Base-by-base conservation (phyloP, 1,284 basidiomycete genomes). In the Moesziomyces aphidis region DNA sequence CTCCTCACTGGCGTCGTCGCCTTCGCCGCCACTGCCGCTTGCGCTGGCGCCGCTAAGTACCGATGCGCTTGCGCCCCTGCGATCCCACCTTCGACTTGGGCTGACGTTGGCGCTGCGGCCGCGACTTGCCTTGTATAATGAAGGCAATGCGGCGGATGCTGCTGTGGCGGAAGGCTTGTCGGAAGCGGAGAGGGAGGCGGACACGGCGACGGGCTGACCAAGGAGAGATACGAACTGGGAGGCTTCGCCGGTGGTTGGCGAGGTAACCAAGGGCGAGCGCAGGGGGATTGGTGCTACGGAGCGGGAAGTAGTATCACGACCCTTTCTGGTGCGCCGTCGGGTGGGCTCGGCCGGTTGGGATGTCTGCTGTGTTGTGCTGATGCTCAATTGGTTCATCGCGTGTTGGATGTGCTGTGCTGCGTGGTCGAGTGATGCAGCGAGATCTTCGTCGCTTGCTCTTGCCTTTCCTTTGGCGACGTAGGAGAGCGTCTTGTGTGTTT, bases 101-200 rank as follows among this genome's bases (percentile, higher is more conserved):
- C 68, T 75, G 50, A 75, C 73, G 28, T 77, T 77, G 50, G 56
- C 50, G 44, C 73, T 77, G 21, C 76, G 70, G 15, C 76, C 76
- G 23, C 76, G 65, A 21, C 69, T 70, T 23, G 65, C 61, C 23
- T 77, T 70, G 61, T 77, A 75, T 8, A 74, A 50, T 2, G 73
- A 76, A 10, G 62, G 76, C 8, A 71, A 59, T 10, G 50, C 66
- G 24, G 64, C 73, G 22, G 57, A 61, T 28, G 56, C 56, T 28
- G 54, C 57, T 21, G 58, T 52, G 5, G 62, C 43, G 4, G 67
- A 62, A 19, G 50, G 22, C 43, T 58, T 69, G 22, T 70, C 52
- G 26, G 73, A 63, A 7, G 58, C 44, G 7, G 61, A 71, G 28
- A 71, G 53, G 4, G 73, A 68, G 13, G 73, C 73, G 5, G 68